Conservation (phyloP, 257 asterid species). For the Solanum chiquidenum region DNA sequence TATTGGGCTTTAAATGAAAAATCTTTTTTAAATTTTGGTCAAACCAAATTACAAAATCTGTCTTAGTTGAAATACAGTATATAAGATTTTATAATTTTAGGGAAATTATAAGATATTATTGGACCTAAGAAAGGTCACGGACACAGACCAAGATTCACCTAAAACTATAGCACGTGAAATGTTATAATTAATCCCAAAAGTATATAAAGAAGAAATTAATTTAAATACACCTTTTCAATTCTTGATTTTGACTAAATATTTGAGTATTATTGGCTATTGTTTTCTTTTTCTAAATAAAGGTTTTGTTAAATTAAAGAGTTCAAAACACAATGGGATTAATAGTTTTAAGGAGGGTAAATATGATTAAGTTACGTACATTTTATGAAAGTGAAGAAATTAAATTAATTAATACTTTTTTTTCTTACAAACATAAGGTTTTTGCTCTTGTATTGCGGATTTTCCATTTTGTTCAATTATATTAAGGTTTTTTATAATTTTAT, state of each 20-base stretch:
- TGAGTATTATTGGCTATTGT: not conserved
- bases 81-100: not conserved
- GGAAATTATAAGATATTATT: not conserved
- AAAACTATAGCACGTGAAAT: slow-evolving; percentile 4
- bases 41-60: not conserved
- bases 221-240: not conserved
- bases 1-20: not conserved
- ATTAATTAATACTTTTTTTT: not conserved
- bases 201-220: not conserved
- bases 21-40: not conserved
- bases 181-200: not conserved
- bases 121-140: slow-evolving; percentile 1
- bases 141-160: not conserved
- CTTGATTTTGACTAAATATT: slow-evolving; percentile 6
- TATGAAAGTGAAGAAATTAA: not conserved
- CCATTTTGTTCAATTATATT: no score
- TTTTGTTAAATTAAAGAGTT: not conserved
- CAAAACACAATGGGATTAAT: not conserved
- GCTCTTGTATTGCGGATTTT: no score
- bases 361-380: not conserved
- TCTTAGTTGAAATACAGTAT: not conserved
- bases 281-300: not conserved
- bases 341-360: not conserved
- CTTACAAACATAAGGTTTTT: no score
- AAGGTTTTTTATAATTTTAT: no score